phyloP scores from a whole-genome alignment of 2,329 filamentous ascomycete species.

The Verticillium tricorpus region DNA sequence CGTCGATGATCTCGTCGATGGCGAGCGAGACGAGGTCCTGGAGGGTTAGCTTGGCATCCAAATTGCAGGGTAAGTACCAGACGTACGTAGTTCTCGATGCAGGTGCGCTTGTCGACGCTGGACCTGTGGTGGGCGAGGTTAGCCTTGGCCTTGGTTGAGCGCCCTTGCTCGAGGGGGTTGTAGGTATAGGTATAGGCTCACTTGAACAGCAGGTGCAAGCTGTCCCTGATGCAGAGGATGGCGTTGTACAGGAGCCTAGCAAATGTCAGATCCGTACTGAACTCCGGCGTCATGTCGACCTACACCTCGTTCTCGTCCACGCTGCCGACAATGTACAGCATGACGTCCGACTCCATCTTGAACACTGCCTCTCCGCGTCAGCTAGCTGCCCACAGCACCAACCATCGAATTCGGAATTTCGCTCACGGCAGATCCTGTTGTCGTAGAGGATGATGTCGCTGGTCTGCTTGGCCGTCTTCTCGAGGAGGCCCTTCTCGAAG shows the following conservation, averaged over 20 bases:
- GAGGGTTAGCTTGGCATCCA: not conserved
- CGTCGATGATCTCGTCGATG: constrained; percentile 92
- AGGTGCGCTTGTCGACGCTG: constrained; percentile 94
- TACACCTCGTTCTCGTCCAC: constrained; percentile 90
- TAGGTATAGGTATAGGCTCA: constrained; percentile 36
- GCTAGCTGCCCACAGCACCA: constrained; percentile 49
- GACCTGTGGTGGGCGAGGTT: constrained; percentile 53
- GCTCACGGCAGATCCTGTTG: constrained; percentile 60
- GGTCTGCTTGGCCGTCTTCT: constrained; percentile 94
- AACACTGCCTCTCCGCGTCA: constrained; percentile 40
- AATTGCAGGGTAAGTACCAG: not conserved
- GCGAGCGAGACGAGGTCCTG: constrained; percentile 81
- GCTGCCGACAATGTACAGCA: constrained; percentile 88
- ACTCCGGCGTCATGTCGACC: not conserved
- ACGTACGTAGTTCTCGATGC: constrained; percentile 83
- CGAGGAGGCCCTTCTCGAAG: constrained; percentile 91
- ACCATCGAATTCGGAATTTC: not conserved
- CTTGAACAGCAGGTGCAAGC: constrained; percentile 89
- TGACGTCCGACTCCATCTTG: constrained; percentile 96
- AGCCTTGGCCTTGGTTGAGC: not conserved
- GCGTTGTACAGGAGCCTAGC: constrained; percentile 76
- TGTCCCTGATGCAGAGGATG: constrained; percentile 84
- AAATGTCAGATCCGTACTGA: not conserved
- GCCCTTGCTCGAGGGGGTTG: not conserved
- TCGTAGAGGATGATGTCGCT: constrained; percentile 97